Evolutionary conservation across 371 early-diverging fungal species (phyloP), one percentile per base, ranked within the genome.

Genomic region (Mortierella sp.): DNA sequence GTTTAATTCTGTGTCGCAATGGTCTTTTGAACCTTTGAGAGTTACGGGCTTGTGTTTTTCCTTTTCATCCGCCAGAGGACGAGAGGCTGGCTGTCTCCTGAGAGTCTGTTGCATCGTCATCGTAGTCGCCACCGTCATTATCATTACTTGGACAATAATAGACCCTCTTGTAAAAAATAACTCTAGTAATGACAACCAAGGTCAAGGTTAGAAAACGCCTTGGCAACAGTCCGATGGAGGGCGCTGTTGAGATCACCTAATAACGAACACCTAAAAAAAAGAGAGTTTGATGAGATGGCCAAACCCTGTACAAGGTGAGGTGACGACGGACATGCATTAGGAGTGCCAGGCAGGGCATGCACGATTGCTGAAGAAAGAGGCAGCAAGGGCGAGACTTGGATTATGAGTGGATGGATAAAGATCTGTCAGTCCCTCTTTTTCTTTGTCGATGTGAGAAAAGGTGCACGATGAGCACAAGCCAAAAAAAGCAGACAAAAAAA

Each of bases 371-470:
- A 40, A 34, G 21, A 24, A 21, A 3, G 5, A 37, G 67, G 67
- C 67, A 67, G 67, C 67, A 67, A 37, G 67, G 67, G 67, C 67
- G 40, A 67, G 67, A 24, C 67, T 67, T 40, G 72, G 13, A 16
- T 10, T 71, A 48, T 61, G 61, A 61, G 61, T 61, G 61, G 61
- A 19, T 59, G 59, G 71, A 71, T 51, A 19, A 51, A 10, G 50
- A 71, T 51, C 51, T 28, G n/a, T 59, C 50, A 48, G n/a, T 55
- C 1, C 26, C 14, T 28, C 9, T 59, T 59, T 61, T 28, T 34
- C 34, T 67, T 67, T 67, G 21, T n/a, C n/a, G 5, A 5, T 34
- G 34, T 16, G 19, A 67, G 0, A n/a, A 67, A 61, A 21, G 24
- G 34, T 5, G 40, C 40, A 11, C 19, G 37, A 31, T 64, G 64